A percentile compares a stretch with the other conserved stretches of the same genome.
phyloP scores from a whole-genome alignment of 495 filamentous ascomycete species.

The Aspergillus asperescens region DNA sequence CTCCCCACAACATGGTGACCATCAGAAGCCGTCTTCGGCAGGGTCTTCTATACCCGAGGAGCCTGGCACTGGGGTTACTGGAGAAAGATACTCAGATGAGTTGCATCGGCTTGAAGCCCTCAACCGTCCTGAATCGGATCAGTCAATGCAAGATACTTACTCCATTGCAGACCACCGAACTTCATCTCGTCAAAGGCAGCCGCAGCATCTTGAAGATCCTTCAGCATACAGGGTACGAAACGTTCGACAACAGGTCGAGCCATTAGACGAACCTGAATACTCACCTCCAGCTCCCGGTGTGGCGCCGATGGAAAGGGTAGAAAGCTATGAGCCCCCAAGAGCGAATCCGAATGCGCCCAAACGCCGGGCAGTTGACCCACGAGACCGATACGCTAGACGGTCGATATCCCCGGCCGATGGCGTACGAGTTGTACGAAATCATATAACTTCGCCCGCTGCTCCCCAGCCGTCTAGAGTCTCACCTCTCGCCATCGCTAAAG shows the following conservation, averaged over 20 bases:
- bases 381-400: slow-evolving; percentile 18
- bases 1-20: slow-evolving; percentile 35
- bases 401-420: slow-evolving; percentile 28
- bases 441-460: slow-evolving; percentile 66
- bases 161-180: slow-evolving; percentile 39
- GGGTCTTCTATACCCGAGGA: slow-evolving; percentile 24
- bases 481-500: slow-evolving; percentile 61
- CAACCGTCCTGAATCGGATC: slow-evolving; percentile 40
- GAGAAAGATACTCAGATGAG: slow-evolving; percentile 40
- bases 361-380: slow-evolving; percentile 19
- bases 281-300: slow-evolving; percentile 44
- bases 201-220: slow-evolving; percentile 17
- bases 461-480: slow-evolving; percentile 80
- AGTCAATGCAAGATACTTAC: slow-evolving; percentile 46
- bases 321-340: slow-evolving; percentile 23
- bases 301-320: slow-evolving; percentile 29
- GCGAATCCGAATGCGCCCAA: slow-evolving; percentile 17
- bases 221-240: slow-evolving; percentile 20
- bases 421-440: slow-evolving; percentile 52
- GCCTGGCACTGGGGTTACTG: slow-evolving; percentile 20
- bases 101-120: slow-evolving; percentile 46
- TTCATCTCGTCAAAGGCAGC: slow-evolving; percentile 29
- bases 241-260: slow-evolving; percentile 23
- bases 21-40: slow-evolving; percentile 28
- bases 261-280: slow-evolving; percentile 45